These are phyloP conservation scores for Solanum megistacrolobum DNA, from an alignment of 257 asterid species.

Conservation along the genomic window DNA sequence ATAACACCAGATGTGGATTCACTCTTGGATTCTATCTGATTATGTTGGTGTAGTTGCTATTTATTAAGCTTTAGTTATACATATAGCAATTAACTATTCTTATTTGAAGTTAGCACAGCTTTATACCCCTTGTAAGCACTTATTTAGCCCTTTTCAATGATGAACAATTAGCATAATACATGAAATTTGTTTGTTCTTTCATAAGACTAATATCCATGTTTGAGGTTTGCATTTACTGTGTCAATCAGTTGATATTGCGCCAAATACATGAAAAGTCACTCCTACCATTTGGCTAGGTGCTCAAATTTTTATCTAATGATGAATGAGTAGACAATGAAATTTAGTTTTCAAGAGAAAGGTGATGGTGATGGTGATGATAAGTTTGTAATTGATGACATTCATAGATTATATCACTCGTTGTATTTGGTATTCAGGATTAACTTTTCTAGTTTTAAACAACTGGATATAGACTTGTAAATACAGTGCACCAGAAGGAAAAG, in stretches of 20 bases:
- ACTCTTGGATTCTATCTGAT: constrained; percentile 35
- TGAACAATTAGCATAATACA: background rate
- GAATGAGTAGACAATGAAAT: background rate
- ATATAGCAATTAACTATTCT: background rate
- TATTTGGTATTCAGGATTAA: background rate
- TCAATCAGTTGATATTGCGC: background rate
- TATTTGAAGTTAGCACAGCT: background rate
- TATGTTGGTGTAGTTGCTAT: constrained; percentile 8
- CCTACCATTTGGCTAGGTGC: background rate
- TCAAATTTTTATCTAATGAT: background rate
- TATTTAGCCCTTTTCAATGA: background rate
- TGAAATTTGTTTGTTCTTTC: background rate
- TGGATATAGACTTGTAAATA: background rate
- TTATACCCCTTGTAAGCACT: background rate
- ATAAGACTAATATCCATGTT: background rate
- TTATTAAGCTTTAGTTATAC: background rate
- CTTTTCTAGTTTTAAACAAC: background rate
- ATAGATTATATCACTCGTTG: background rate
- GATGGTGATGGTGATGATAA: background rate
- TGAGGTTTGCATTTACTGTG: background rate
- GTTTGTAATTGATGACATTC: background rate
- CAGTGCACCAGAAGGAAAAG: background rate
- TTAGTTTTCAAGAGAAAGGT: background rate
- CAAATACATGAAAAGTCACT: background rate
- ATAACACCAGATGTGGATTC: constrained; percentile 56